Evolutionary conservation across 345 rosid species (phyloP).

Genomic region (Sonneratia caseolaris): DNA sequence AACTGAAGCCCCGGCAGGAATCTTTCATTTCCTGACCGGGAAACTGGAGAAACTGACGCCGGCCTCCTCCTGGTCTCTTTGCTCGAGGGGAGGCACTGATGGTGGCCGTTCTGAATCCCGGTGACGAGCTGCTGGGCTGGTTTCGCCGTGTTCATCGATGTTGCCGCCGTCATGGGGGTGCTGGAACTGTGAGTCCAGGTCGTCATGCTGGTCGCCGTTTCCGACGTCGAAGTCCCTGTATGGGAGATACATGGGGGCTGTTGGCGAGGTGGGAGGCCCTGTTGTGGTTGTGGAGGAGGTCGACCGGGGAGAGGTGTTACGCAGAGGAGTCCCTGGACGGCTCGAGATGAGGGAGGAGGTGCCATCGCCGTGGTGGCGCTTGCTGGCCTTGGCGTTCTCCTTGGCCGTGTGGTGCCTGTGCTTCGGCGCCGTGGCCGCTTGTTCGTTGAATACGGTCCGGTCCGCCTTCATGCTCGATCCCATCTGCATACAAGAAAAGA

Average conservation of each 20-base stretch:
- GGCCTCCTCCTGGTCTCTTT: neutral
- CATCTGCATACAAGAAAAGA: conserved; percentile 40
- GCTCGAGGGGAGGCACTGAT: neutral
- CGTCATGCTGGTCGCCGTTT: conserved; percentile 31
- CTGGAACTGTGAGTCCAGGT: conserved; percentile 25
- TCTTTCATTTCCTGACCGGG: conserved; percentile 2
- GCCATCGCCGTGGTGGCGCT: conserved; percentile 23
- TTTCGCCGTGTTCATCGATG: neutral
- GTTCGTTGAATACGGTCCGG: conserved; percentile 65
- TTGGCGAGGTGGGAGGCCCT: conserved; percentile 27
- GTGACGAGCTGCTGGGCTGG: neutral
- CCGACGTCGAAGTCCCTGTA: conserved; percentile 1
- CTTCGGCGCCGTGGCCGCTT: conserved; percentile 59
- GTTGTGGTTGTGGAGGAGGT: conserved; percentile 40
- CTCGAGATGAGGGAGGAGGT: conserved; percentile 43
- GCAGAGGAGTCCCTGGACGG: conserved; percentile 57
- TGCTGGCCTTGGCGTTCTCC: conserved; percentile 50
- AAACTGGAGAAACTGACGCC: neutral
- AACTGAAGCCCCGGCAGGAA: neutral
- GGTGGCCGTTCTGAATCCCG: neutral
- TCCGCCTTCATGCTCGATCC: conserved; percentile 73
- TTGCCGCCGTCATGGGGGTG: neutral
- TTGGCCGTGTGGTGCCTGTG: conserved; percentile 63
- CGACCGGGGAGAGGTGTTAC: conserved; percentile 63
- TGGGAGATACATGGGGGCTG: conserved; percentile 26